Percentiles rank a stretch among this genome's conserved stretches.
These are phyloP conservation scores for Cordyceps cicadae DNA, from an alignment of 2,329 filamentous ascomycete genomes.

Conservation along the genomic window DNA sequence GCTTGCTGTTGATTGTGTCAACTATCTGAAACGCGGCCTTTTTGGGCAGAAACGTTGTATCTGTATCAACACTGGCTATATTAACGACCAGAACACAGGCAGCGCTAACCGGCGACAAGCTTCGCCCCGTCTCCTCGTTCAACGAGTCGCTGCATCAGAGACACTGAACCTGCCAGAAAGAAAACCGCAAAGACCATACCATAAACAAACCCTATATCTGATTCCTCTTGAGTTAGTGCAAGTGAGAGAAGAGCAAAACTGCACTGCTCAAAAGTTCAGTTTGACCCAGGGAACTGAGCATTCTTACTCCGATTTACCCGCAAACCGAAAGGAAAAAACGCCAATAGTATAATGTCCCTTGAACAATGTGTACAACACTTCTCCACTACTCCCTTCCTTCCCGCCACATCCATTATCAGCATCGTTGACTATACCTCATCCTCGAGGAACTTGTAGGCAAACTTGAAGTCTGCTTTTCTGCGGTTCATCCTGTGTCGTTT, in stretches of 20 bases:
- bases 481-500: slow-evolving; percentile 78
- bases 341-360: slow-evolving; percentile 1
- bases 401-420: not conserved
- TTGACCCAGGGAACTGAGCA: not conserved
- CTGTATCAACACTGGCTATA: not conserved
- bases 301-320: not conserved
- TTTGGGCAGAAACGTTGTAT: not conserved
- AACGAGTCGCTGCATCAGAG: not conserved
- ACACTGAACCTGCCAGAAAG: not conserved
- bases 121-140: not conserved
- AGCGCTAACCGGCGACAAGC: not conserved
- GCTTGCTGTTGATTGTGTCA: not conserved
- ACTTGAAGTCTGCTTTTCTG: slow-evolving; percentile 95
- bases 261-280: not conserved
- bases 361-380: slow-evolving; percentile 9
- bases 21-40: not conserved
- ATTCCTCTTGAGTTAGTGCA: not conserved
- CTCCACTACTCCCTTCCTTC: not conserved
- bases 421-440: slow-evolving; percentile 61
- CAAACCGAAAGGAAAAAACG: slow-evolving; percentile 4
- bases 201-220: not conserved
- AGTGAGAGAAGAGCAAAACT: not conserved
- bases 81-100: not conserved
- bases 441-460: slow-evolving; percentile 95
- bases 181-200: not conserved